Percentiles rank a stretch among this genome's conserved stretches.
These are phyloP conservation scores for Suillus tomentosus DNA, from an alignment of 768 basidiomycete species.

Conservation along the genomic window DNA sequence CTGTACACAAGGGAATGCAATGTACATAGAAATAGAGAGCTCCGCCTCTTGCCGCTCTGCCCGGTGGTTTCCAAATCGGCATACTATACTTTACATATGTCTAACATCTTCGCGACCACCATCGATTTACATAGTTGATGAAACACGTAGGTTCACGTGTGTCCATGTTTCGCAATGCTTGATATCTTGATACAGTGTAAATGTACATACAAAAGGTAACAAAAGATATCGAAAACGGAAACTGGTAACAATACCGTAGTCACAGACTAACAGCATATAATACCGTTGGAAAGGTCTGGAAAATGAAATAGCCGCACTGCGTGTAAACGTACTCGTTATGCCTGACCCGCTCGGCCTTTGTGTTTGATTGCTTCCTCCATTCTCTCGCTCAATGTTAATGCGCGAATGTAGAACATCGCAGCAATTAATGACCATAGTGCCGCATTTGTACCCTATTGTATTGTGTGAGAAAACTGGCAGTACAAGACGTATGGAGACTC, in stretches of 20 bases:
- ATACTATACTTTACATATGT: too few species aligned
- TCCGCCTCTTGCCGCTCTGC: too few species aligned
- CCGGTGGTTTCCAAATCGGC: too few species aligned
- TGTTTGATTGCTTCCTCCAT: constrained; percentile 68
- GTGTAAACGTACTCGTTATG: constrained; percentile 38
- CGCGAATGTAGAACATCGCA: constrained; percentile 63
- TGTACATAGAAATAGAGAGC: too few species aligned
- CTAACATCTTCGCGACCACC: too few species aligned
- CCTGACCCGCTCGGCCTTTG: constrained; percentile 57
- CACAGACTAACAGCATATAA: not conserved
- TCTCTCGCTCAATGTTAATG: constrained; percentile 65
- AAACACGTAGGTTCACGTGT: not conserved
- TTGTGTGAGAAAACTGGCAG: not conserved
- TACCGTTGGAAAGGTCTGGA: too few species aligned
- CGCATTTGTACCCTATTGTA: constrained; percentile 74
- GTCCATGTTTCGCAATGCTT: not conserved
- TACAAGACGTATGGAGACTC: constrained; percentile 18
- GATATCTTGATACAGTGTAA: not conserved
- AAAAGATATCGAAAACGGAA: not conserved
- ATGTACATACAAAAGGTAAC: not conserved
- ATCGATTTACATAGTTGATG: too few species aligned
- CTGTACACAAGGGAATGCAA: too few species aligned
- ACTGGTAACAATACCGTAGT: not conserved
- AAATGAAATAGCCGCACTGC: not conserved
- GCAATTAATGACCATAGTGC: constrained; percentile 81